Base-by-base conservation (phyloP, 1,139 yeast species). In the Suhomyces ambrosiae region DNA sequence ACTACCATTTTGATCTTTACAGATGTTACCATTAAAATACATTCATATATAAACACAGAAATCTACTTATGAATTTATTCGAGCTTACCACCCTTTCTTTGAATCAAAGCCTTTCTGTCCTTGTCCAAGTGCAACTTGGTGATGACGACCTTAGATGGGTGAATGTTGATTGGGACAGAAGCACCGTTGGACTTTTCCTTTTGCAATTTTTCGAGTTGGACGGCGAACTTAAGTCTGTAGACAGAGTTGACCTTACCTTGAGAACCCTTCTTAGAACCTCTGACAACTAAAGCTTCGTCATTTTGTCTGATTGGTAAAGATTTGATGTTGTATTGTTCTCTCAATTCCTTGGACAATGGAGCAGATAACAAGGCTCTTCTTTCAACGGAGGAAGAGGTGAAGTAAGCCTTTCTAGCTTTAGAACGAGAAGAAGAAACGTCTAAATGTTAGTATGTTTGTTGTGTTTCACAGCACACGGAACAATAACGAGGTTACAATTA, bases 401-500 rank as follows among this genome's bases (percentile, higher is more conserved):
- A 94, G 87, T 94, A 86, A 74, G 98, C 98, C 90, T 92, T 92
- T 87, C 99, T 90, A 76, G 97, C 81, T 86, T 92, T 92, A 75
- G 96, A 86, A 82, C 98, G 95, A 71, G 97, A 92, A 74, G 96
- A 85, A 68, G 98, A 89, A 77, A 92, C 97, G 96, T 92, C 94
- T 82, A 62, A 34, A 35, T 53, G 68, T 63, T 65, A 66, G 72
- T 67, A 63, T 46, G 23, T 11, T 14, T n/a, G n/a, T 17, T 16
- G n/a, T 26, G 16, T 14, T 11, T 13, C 9, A 13, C 9, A 12
- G 27, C 9, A 27, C 29, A 12, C 27, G 16, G 6, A 25, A 7
- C 23, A 7, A 10, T 7, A 19, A 19, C 10, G 23, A 7, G 23
- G 10, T 19, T 7, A 19, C 10, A 7, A 10, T 11, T 14, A 6